Conservation (phyloP, 116 monocot species). For the Papilionanthe hybrid region DNA sequence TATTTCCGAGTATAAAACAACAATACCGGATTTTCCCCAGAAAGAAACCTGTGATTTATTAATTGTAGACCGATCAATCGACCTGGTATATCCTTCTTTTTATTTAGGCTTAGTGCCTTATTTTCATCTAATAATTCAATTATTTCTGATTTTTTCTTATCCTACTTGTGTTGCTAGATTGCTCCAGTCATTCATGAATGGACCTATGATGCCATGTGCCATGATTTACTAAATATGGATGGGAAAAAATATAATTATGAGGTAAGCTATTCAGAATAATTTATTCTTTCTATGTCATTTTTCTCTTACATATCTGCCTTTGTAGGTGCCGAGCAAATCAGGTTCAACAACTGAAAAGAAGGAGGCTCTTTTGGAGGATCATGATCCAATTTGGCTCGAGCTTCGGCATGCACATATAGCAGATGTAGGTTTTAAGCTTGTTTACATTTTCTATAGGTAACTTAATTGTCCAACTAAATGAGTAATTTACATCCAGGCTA, state of each 20-base stretch:
- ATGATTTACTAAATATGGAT: conserved; percentile 87
- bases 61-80: conserved; percentile 86
- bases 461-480: background rate
- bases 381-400: conserved; percentile 94
- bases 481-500: conserved; percentile 51
- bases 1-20: conserved; percentile 57
- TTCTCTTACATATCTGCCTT: background rate
- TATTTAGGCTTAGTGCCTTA: background rate
- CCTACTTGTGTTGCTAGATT: conserved; percentile 37
- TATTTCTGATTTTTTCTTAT: conserved; percentile 6
- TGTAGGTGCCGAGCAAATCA: conserved; percentile 63
- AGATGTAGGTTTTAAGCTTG: conserved; percentile 55
- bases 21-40: conserved; percentile 71
- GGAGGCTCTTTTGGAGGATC: conserved; percentile 91
- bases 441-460: background rate
- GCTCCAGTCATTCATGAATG: conserved; percentile 98
- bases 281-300: background rate
- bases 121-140: background rate
- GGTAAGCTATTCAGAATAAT: conserved; percentile 28
- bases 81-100: conserved; percentile 46
- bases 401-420: conserved; percentile 97
- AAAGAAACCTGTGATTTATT: conserved; percentile 92
- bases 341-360: conserved; percentile 65
- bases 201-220: conserved; percentile 99
- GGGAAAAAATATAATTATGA: conserved; percentile 89